A percentile compares a stretch with the other conserved stretches of the same genome.
These are phyloP conservation scores for Anthracocystis setariae DNA, from an alignment of 1,284 basidiomycete species.

Conservation along the genomic window DNA sequence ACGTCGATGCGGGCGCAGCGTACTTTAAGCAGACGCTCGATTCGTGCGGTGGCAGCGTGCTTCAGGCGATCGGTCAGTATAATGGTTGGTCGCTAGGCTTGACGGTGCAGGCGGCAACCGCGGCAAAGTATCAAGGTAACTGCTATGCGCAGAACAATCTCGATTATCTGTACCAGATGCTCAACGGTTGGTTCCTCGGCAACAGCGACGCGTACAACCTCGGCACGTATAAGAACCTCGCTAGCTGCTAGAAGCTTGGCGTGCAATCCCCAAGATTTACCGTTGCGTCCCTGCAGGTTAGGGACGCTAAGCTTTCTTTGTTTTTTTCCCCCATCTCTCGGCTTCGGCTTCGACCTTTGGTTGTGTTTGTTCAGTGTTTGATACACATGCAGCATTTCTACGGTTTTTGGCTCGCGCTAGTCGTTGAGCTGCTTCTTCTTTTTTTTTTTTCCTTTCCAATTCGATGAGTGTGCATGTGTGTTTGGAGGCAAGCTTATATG, in stretches of 20 bases:
- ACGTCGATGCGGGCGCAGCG: constrained; percentile 52
- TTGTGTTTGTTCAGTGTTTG: no score
- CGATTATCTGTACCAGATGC: constrained; percentile 55
- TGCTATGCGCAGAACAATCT: constrained; percentile 59
- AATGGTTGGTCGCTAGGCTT: constrained; percentile 55
- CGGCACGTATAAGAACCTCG: constrained; percentile 45
- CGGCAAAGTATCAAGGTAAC: constrained; percentile 38
- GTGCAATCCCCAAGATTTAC: no score
- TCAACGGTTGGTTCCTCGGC: constrained; percentile 59
- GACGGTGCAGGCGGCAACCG: constrained; percentile 41
- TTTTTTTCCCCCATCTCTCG: not conserved
- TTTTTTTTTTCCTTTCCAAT: no score
- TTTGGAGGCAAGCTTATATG: no score
- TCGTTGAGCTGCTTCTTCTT: no score
- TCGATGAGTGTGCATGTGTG: no score
- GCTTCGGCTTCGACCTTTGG: no score
- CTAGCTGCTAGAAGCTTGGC: constrained; percentile 13
- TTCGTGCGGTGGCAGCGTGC: constrained; percentile 33
- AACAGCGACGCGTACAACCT: constrained; percentile 34
- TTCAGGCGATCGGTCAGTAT: constrained; percentile 54
- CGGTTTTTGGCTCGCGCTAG: no score
- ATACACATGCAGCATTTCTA: no score
- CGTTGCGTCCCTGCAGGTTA: no score
- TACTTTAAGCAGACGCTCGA: constrained; percentile 52
- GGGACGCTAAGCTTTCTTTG: not conserved